phyloP scores from a whole-genome alignment of 768 basidiomycete genomes.

The Floccularia luteovirens region DNA sequence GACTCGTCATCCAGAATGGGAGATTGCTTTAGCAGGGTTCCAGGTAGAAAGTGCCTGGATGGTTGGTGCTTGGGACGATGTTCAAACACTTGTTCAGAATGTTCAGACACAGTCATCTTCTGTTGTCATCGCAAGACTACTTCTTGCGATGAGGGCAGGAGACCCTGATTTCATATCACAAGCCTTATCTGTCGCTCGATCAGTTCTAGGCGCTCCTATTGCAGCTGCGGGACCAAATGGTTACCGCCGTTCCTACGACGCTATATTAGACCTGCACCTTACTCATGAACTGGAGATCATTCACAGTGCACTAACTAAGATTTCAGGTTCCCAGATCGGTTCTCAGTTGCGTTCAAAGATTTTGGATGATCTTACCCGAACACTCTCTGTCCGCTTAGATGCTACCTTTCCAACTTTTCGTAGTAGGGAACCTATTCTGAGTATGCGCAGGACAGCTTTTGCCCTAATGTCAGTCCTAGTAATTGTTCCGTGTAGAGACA shows the following conservation, averaged over 20 bases:
- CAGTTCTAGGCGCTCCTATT: slow-evolving; percentile 72
- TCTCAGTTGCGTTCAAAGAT: slow-evolving; percentile 23
- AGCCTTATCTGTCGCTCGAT: slow-evolving; percentile 58
- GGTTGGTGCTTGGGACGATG: slow-evolving; percentile 88
- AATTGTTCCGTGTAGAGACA: slow-evolving; percentile 3
- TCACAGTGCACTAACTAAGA: slow-evolving; percentile 29
- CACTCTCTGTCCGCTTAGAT: slow-evolving; percentile 60
- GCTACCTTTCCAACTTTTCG: slow-evolving; percentile 84
- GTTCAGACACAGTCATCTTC: slow-evolving; percentile 48
- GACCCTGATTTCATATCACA: slow-evolving; percentile 35
- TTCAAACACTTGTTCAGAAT: slow-evolving; percentile 50
- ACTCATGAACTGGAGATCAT: slow-evolving; percentile 80
- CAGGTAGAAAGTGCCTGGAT: slow-evolving; percentile 95
- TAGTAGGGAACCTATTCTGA: slow-evolving; percentile 81
- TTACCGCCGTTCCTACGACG: slow-evolving; percentile 84
- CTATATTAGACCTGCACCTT: slow-evolving; percentile 77
- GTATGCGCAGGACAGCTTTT: slow-evolving; percentile 84
- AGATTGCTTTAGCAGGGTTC: slow-evolving; percentile 66
- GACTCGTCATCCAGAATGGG: slow-evolving; percentile 81
- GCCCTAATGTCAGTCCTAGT: slow-evolving; percentile 48
- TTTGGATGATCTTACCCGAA: slow-evolving; percentile 35
- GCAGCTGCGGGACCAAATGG: slow-evolving; percentile 72
- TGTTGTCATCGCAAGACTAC: slow-evolving; percentile 67
- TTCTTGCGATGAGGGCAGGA: slow-evolving; percentile 69
- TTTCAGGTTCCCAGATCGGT: slow-evolving; percentile 30